A percentile compares a stretch with the other conserved stretches of the same genome.
These are phyloP conservation scores for Gaeumannomyces tritici DNA, from an alignment of 2,329 filamentous ascomycete genomes.

Conservation along the genomic window DNA sequence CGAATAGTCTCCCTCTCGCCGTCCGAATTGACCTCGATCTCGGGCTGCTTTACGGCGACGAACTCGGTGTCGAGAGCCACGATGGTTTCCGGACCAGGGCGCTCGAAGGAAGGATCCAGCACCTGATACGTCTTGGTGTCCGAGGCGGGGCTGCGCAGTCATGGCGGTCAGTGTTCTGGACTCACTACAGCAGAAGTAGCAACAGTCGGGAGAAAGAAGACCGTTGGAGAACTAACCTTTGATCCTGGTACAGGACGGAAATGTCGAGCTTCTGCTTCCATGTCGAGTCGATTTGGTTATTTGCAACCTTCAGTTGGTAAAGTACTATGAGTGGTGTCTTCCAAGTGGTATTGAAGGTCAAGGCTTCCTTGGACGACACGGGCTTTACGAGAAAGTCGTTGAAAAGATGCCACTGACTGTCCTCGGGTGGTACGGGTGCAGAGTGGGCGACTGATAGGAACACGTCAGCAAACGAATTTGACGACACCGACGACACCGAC, in stretches of 20 bases:
- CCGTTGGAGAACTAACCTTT: slow-evolving; percentile 29
- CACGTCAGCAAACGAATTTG: not conserved
- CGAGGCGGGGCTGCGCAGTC: slow-evolving; percentile 25
- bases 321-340: slow-evolving; percentile 83
- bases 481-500: not conserved
- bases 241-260: slow-evolving; percentile 69
- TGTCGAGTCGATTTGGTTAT: slow-evolving; percentile 71
- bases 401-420: slow-evolving; percentile 86
- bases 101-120: slow-evolving; percentile 50
- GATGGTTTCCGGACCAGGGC: slow-evolving; percentile 60
- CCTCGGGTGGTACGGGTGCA: slow-evolving; percentile 44
- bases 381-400: slow-evolving; percentile 91
- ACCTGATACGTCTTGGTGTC: slow-evolving; percentile 48
- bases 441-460: slow-evolving; percentile 51
- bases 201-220: not conserved
- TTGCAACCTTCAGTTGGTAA: slow-evolving; percentile 73
- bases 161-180: not conserved
- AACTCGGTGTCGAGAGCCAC: slow-evolving; percentile 95
- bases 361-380: slow-evolving; percentile 70
- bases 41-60: slow-evolving; percentile 82
- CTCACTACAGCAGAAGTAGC: not conserved
- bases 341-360: slow-evolving; percentile 85
- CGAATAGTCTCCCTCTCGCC: slow-evolving; percentile 87
- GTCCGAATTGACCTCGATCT: slow-evolving; percentile 93
- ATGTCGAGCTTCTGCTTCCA: slow-evolving; percentile 86